Conservation (phyloP, 768 basidiomycete species). For the Panus rudis region DNA sequence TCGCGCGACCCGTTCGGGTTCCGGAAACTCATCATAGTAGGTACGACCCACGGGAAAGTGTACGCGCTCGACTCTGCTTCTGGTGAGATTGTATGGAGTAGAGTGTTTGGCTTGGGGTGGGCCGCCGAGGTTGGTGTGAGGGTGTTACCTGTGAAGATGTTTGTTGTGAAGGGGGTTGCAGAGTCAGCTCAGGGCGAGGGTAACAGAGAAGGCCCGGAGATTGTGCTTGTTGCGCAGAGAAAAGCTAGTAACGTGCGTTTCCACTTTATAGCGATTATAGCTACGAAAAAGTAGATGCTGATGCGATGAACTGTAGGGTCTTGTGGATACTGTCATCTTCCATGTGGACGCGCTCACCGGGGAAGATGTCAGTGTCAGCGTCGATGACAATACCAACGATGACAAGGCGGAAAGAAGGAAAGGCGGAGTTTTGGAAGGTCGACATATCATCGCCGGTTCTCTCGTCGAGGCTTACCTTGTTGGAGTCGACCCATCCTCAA, state of each 20-base stretch:
- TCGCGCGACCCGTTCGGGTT: conserved; percentile 81
- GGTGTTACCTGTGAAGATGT: conserved; percentile 56
- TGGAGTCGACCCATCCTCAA: no score
- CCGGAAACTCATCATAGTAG: conserved; percentile 71
- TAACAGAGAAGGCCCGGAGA: conserved; percentile 36
- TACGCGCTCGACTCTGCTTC: conserved; percentile 78
- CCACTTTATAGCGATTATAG: background rate
- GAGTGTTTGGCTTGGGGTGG: conserved; percentile 68
- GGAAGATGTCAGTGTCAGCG: conserved; percentile 36
- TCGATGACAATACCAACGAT: conserved; percentile 18
- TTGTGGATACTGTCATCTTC: conserved; percentile 69
- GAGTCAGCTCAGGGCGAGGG: no score
- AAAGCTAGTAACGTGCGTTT: conserved; percentile 50
- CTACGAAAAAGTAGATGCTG: background rate
- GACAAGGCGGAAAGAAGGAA: no score
- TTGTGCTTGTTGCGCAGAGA: conserved; percentile 57
- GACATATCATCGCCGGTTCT: conserved; percentile 54
- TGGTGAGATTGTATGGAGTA: conserved; percentile 76
- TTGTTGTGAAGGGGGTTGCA: conserved; percentile 44
- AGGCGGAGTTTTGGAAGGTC: conserved; percentile 52
- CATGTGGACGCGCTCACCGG: conserved; percentile 77
- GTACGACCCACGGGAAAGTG: conserved; percentile 65
- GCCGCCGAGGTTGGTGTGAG: conserved; percentile 48
- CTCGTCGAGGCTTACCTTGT: conserved; percentile 53
- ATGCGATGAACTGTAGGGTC: conserved; percentile 31